phyloP scores from a whole-genome alignment of 495 filamentous ascomycete species.

The Pyronema domesticum region DNA sequence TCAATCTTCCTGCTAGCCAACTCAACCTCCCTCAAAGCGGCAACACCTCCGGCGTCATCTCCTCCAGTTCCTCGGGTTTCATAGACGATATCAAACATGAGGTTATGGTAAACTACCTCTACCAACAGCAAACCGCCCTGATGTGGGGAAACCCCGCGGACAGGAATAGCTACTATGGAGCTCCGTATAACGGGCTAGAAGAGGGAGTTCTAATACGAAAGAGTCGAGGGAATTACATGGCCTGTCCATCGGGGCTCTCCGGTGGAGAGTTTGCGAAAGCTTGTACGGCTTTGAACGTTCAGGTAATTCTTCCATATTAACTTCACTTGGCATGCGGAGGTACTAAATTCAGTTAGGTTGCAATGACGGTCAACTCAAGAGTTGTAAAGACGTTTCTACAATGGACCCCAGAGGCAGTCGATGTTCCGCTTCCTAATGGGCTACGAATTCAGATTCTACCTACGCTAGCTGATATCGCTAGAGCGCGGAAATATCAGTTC shows the following conservation, averaged over 20 bases:
- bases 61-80: constrained; percentile 34
- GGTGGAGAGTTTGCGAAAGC: constrained; percentile 41
- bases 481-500: constrained; percentile 55
- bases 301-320: constrained; percentile 29
- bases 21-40: constrained; percentile 13
- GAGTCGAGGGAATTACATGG: constrained; percentile 45
- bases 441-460: constrained; percentile 56
- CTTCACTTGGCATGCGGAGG: too few relatives aligned
- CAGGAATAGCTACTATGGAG: not conserved
- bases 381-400: constrained; percentile 57
- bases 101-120: constrained; percentile 67
- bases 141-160: constrained; percentile 46
- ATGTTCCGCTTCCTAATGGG: constrained; percentile 59
- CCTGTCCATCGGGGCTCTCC: constrained; percentile 44
- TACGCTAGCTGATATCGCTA: constrained; percentile 46
- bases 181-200: constrained; percentile 32
- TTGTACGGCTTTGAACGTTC: constrained; percentile 49
- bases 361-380: constrained; percentile 64
- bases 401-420: constrained; percentile 50
- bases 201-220: constrained; percentile 60
- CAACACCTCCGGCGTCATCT: constrained; percentile 20
- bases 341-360: constrained; percentile 33
- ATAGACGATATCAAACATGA: constrained; percentile 65
- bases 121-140: constrained; percentile 54
- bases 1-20: constrained; percentile 11